A percentile compares a stretch with the other conserved stretches of the same genome.
phyloP scores from a whole-genome alignment of 1,139 yeast species.

The Yarrowia galli region DNA sequence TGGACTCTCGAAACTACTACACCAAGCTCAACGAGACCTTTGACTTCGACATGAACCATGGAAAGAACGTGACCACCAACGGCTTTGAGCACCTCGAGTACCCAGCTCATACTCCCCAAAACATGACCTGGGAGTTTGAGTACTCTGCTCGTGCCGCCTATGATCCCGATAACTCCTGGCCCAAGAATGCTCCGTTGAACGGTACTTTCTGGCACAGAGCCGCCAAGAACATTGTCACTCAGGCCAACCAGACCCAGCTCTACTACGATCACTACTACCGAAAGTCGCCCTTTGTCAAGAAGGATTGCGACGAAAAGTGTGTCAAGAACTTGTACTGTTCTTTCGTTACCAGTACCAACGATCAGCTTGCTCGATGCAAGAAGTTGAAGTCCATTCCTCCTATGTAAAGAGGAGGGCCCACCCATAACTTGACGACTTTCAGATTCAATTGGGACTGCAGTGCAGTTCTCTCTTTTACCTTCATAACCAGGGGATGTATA shows the following conservation, averaged over 20 bases:
- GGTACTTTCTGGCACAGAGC: slow-evolving; percentile 48
- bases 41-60: slow-evolving; percentile 46
- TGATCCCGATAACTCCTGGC: slow-evolving; percentile 43
- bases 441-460: not conserved
- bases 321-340: slow-evolving; percentile 45
- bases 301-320: slow-evolving; percentile 44
- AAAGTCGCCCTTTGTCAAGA: slow-evolving; percentile 55
- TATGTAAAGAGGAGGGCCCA: not conserved
- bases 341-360: slow-evolving; percentile 40
- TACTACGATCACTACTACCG: slow-evolving; percentile 61
- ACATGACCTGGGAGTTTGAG: slow-evolving; percentile 54
- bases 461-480: not conserved
- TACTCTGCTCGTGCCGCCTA: slow-evolving; percentile 46
- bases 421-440: not conserved
- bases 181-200: slow-evolving; percentile 45
- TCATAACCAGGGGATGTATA: slow-evolving; percentile 18
- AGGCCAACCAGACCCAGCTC: slow-evolving; percentile 55
- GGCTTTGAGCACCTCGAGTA: slow-evolving; percentile 51
- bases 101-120: slow-evolving; percentile 38
- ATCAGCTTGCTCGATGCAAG: slow-evolving; percentile 12
- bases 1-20: slow-evolving; percentile 66
- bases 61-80: slow-evolving; percentile 46
- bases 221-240: slow-evolving; percentile 47
- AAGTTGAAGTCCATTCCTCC: not conserved
- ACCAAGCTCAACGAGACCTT: slow-evolving; percentile 52